A percentile compares a stretch with the other conserved stretches of the same genome.
phyloP scores from a whole-genome alignment of 139 green algal genomes.

The Coelastrella sp. region DNA sequence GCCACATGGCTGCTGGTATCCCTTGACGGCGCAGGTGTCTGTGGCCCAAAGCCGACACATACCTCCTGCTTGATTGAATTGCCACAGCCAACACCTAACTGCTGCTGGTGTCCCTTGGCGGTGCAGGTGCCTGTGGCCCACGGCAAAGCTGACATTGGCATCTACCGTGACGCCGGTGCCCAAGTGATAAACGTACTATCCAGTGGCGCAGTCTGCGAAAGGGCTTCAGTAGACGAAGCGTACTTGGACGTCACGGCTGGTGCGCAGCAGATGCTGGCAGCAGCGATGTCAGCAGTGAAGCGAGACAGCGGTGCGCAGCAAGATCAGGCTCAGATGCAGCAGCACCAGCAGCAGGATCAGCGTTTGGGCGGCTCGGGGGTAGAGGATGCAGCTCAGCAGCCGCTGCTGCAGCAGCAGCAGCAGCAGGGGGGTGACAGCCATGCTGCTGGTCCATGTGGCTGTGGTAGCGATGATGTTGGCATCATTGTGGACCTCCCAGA shows the following conservation, averaged over 20 bases:
- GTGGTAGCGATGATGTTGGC: constrained; percentile 5
- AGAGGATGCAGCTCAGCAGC: neutral
- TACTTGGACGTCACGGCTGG: constrained; percentile 86
- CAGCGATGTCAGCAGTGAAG: constrained; percentile 6
- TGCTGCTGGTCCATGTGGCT: neutral
- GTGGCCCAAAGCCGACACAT: too few species aligned
- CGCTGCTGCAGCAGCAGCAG: neutral
- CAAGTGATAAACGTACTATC: constrained; percentile 49
- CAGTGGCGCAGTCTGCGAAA: constrained; percentile 65
- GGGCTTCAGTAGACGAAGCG: constrained; percentile 88
- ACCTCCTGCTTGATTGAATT: too few species aligned
- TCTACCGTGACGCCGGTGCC: constrained; percentile 76
- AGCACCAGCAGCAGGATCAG: neutral
- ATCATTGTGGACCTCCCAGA: constrained; percentile 46
- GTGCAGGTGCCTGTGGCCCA: constrained; percentile 84
- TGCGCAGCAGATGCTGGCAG: constrained; percentile 58
- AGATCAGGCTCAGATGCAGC: neutral
- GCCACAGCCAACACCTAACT: too few species aligned
- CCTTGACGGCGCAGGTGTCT: too few species aligned
- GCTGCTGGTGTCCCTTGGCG: too few species aligned
- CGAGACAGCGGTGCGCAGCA: neutral
- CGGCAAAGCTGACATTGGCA: constrained; percentile 88
- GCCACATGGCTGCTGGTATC: too few species aligned
- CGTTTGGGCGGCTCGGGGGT: neutral
- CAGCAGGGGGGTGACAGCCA: neutral